Conservation (phyloP, 148 eudicot species). For the Amaranthus palmeri region DNA sequence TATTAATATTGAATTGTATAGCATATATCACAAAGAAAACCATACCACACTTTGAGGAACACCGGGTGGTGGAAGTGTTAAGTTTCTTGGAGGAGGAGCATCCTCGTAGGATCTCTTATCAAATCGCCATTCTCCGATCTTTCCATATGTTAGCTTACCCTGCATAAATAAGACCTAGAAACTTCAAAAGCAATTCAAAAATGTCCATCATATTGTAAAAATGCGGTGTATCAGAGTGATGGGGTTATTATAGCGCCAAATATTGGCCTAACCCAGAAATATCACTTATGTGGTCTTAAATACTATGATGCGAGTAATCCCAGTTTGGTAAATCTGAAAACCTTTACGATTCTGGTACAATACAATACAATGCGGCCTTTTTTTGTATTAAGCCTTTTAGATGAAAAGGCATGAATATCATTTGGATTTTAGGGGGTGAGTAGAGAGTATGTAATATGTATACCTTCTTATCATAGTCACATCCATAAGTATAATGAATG, state of each 20-base stretch:
- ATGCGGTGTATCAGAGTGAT: no score
- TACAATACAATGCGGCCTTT: no score
- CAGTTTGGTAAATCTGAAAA: no score
- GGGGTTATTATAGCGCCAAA: no score
- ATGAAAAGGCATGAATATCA: background rate
- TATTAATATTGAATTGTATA: no score
- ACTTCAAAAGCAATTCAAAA: background rate
- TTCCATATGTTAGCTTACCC: slow-evolving; percentile 94
- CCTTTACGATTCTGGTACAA: no score
- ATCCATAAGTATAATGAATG: slow-evolving; percentile 96
- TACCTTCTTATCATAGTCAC: slow-evolving; percentile 97
- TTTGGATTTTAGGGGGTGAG: background rate
- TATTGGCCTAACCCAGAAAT: no score
- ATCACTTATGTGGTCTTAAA: no score
- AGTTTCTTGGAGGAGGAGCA: slow-evolving; percentile 77
- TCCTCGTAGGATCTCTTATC: slow-evolving; percentile 82
- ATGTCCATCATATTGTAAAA: no score
- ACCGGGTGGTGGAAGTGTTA: slow-evolving; percentile 92
- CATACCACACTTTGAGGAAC: slow-evolving; percentile 97
- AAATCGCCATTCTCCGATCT: slow-evolving; percentile 97
- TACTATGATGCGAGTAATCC: no score
- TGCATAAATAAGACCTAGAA: slow-evolving; percentile 21
- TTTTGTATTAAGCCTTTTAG: background rate
- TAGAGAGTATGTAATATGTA: background rate
- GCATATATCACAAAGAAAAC: slow-evolving; percentile 7